A percentile compares a stretch with the other conserved stretches of the same genome.
Conservation (phyloP, 257 asterid species). For the Apocynum venetum region DNA sequence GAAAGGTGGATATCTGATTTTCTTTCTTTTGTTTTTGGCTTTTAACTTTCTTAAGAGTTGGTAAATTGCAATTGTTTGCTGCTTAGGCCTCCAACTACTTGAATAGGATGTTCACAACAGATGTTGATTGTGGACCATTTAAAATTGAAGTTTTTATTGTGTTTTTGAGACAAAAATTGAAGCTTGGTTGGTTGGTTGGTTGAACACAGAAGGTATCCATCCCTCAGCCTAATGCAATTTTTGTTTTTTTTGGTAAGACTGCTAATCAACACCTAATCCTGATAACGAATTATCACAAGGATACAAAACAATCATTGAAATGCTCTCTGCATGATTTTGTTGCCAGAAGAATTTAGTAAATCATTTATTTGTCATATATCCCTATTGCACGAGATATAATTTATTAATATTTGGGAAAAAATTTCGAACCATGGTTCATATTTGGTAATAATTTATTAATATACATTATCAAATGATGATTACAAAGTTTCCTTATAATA, state of each 20-base stretch:
- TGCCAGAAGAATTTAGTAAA: not conserved
- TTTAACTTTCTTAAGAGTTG: not conserved
- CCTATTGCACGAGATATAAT: too few relatives aligned
- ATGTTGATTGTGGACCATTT: not conserved
- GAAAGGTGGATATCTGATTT: too few relatives aligned
- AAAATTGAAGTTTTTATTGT: too few relatives aligned
- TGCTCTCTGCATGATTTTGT: not conserved
- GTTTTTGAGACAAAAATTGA: not conserved
- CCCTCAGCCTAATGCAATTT: not conserved
- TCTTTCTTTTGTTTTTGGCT: too few relatives aligned
- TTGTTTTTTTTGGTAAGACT: not conserved
- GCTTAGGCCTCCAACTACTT: not conserved
- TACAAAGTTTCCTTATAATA: too few relatives aligned
- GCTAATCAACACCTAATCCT: constrained; percentile 8
- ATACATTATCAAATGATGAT: too few relatives aligned
- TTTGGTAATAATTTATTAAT: too few relatives aligned
- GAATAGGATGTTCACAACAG: not conserved
- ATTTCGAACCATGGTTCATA: too few relatives aligned
- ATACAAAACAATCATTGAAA: not conserved
- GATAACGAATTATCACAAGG: not conserved
- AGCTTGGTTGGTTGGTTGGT: not conserved
- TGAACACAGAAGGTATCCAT: not conserved
- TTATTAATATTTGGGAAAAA: too few relatives aligned
- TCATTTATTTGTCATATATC: too few relatives aligned
- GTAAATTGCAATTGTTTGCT: not conserved